Evolutionary conservation across 2,329 filamentous ascomycete species (phyloP).

Genomic region (Aureobasidium subglaciale): DNA sequence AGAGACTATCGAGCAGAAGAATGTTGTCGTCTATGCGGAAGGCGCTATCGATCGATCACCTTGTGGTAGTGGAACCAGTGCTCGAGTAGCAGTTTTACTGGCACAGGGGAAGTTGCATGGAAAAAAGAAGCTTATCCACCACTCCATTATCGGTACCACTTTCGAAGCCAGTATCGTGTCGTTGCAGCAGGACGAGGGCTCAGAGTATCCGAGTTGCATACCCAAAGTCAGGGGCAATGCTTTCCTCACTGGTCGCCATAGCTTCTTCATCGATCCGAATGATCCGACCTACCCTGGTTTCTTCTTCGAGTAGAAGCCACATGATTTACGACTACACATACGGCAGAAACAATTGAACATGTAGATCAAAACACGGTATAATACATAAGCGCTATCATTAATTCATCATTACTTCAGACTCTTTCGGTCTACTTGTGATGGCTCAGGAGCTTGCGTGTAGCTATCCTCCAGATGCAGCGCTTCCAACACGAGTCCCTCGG

Average conservation of each 20-base stretch:
- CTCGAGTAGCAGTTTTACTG: slow-evolving; percentile 23
- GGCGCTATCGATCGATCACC: slow-evolving; percentile 41
- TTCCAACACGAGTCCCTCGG: background rate
- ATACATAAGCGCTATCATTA: background rate
- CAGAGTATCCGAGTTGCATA: background rate
- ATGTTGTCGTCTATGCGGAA: slow-evolving; percentile 30
- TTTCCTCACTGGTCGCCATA: background rate
- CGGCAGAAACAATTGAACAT: background rate
- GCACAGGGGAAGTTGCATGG: slow-evolving; percentile 1
- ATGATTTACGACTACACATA: background rate
- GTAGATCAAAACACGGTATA: background rate
- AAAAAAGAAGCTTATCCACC: slow-evolving; percentile 9
- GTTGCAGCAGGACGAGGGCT: background rate
- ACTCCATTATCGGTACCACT: slow-evolving; percentile 13
- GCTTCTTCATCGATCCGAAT: slow-evolving; percentile 13
- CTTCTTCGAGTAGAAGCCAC: background rate
- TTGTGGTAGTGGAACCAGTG: slow-evolving; percentile 28
- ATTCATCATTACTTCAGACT: background rate
- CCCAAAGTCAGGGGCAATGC: slow-evolving; percentile 13
- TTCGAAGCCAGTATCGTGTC: slow-evolving; percentile 5
- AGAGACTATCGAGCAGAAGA: slow-evolving; percentile 11
- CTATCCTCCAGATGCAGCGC: slow-evolving; percentile 6
- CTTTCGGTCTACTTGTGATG: background rate
- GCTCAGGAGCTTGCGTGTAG: background rate
- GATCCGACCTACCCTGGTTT: slow-evolving; percentile 14